phyloP scores from a whole-genome alignment of 805 yeast species.

The Saccharomyces jurei region DNA sequence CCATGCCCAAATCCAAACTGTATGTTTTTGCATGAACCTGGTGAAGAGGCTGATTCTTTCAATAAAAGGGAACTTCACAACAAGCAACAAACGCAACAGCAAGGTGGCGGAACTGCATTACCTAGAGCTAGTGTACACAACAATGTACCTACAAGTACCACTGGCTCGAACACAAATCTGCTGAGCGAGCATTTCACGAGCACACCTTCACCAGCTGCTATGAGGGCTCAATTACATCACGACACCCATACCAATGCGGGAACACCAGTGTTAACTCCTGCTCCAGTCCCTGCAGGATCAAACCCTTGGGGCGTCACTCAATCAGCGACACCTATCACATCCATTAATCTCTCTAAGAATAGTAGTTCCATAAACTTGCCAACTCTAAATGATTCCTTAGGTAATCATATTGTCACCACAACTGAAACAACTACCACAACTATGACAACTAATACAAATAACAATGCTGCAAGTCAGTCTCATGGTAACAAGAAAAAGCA shows the following conservation, averaged over 20 bases:
- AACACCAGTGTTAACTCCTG: slow-evolving; percentile 27
- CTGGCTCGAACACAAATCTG: slow-evolving; percentile 3
- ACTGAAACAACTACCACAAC: slow-evolving; percentile 1
- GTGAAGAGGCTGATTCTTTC: slow-evolving; percentile 97
- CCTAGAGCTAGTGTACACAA: slow-evolving; percentile 6
- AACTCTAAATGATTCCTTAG: slow-evolving; percentile 20
- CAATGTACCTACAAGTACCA: slow-evolving; percentile 7
- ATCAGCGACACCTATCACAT: slow-evolving; percentile 22
- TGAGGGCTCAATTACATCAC: slow-evolving; percentile 23
- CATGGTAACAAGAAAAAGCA: slow-evolving; percentile 27
- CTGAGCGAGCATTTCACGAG: slow-evolving; percentile 6
- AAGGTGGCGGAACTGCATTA: background rate
- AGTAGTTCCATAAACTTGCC: slow-evolving; percentile 23
- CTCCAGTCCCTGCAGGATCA: slow-evolving; percentile 26
- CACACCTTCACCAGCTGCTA: slow-evolving; percentile 26
- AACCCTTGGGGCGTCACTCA: slow-evolving; percentile 32
- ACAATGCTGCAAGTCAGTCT: slow-evolving; percentile 25
- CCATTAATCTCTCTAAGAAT: slow-evolving; percentile 19
- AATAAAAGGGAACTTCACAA: slow-evolving; percentile 48
- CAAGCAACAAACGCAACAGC: slow-evolving; percentile 30
- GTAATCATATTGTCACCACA: slow-evolving; percentile 2
- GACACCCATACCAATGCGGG: slow-evolving; percentile 12
- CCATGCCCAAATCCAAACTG: slow-evolving; percentile 97
- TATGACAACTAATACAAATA: slow-evolving; percentile 6
- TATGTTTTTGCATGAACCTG: slow-evolving; percentile 98